Evolutionary conservation across 495 filamentous ascomycete genomes (phyloP).

Genomic region (Apodospora peruviana): DNA sequence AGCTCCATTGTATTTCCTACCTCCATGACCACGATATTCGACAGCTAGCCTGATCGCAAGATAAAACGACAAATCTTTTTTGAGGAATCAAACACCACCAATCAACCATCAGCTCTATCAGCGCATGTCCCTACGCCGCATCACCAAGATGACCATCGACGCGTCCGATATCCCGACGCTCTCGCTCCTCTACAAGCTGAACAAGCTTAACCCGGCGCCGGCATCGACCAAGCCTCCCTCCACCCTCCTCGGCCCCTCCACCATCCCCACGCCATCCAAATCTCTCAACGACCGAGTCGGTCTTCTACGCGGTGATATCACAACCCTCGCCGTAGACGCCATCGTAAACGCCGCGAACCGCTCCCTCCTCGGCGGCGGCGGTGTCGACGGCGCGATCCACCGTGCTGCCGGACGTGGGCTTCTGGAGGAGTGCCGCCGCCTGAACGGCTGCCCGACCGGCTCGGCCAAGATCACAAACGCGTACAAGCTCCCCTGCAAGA

Average conservation of each 20-base stretch:
- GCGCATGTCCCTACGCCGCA: constrained; percentile 1
- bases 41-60: not conserved
- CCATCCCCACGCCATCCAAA: constrained; percentile 34
- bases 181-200: constrained; percentile 53
- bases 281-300: constrained; percentile 67
- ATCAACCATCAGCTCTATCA: not conserved
- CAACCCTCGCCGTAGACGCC: constrained; percentile 67
- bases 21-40: not conserved
- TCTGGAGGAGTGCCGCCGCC: constrained; percentile 58
- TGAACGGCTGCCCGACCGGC: constrained; percentile 72
- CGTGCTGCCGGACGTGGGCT: constrained; percentile 67
- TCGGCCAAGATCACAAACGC: constrained; percentile 77
- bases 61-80: not conserved
- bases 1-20: too few species aligned
- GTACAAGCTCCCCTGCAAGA: constrained; percentile 67
- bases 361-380: constrained; percentile 74
- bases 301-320: constrained; percentile 75
- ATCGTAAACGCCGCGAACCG: constrained; percentile 93
- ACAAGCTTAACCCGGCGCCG: constrained; percentile 28
- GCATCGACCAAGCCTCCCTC: constrained; percentile 6
- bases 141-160: constrained; percentile 21
- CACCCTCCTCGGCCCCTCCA: constrained; percentile 17
- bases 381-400: constrained; percentile 87
- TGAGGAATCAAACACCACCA: constrained; percentile 1
- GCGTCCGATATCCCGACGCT: constrained; percentile 59